Evolutionary conservation across 495 filamentous ascomycete species (phyloP).

Genomic region (Oleoguttula mirabilis): DNA sequence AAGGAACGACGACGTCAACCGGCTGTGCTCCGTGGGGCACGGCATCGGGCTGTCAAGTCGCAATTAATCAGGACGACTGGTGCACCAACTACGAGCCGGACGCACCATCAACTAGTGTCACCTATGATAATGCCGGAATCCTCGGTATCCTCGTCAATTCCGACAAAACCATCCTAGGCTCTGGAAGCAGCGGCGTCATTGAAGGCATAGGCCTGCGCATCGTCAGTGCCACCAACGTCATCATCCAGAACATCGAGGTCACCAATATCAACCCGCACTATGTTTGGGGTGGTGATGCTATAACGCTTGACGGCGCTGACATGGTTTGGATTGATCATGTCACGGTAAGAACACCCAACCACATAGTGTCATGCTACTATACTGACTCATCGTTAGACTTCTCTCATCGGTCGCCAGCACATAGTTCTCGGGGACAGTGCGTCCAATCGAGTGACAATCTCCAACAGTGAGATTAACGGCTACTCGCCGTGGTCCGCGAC

Average conservation of each 20-base stretch:
- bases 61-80: no score
- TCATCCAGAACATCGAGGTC: conserved; percentile 40
- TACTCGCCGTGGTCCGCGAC: no score
- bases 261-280: conserved; percentile 40
- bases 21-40: no score
- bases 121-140: conserved; percentile 37
- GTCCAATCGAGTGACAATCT: no score
- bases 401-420: no score
- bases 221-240: conserved; percentile 36
- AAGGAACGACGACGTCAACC: no score
- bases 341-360: conserved; percentile 28
- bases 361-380: no score
- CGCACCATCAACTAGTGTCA: conserved; percentile 27
- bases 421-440: no score
- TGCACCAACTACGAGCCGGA: no score
- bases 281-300: conserved; percentile 40
- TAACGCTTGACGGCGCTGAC: conserved; percentile 34
- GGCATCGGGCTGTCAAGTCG: no score
- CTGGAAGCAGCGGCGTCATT: conserved; percentile 32
- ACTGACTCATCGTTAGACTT: no score
- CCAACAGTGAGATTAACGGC: no score
- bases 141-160: conserved; percentile 36
- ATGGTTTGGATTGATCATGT: conserved; percentile 38
- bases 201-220: conserved; percentile 37
- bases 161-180: conserved; percentile 36